phyloP scores from a whole-genome alignment of 2,329 filamentous ascomycete genomes.

The Fusarium tupiense region DNA sequence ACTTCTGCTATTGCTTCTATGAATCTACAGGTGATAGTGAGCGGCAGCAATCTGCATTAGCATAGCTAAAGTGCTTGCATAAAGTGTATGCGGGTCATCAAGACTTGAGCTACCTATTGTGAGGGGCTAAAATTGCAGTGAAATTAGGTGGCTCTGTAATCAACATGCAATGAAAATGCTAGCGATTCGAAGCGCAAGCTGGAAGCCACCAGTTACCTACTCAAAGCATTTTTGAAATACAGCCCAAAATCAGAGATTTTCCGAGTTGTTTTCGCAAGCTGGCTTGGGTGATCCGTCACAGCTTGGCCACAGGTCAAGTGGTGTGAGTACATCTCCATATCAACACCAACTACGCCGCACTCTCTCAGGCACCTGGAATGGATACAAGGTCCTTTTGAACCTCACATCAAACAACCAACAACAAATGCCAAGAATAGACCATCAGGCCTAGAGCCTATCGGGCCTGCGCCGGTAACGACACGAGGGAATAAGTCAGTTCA shows the following conservation, averaged over 20 bases:
- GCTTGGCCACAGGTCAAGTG: not conserved
- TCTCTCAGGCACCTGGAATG: not conserved
- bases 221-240: fast-evolving
- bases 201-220: not conserved
- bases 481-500: constrained; percentile 5
- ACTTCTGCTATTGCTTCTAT: fast-evolving
- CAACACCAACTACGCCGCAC: not conserved
- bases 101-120: not conserved
- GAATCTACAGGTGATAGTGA: fast-evolving
- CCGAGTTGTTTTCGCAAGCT: too few species aligned
- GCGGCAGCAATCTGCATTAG: not conserved
- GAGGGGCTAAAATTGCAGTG: not conserved
- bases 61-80: not conserved
- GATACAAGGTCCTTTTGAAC: not conserved
- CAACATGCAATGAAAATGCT: not conserved
- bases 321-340: not conserved
- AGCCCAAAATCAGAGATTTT: too few species aligned
- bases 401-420: not conserved
- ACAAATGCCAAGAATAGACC: not conserved
- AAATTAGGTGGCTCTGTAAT: too few species aligned
- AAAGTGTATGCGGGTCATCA: fast-evolving
- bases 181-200: fast-evolving
- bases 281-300: not conserved
- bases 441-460: not conserved
- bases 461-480: not conserved